A percentile compares a stretch with the other conserved stretches of the same genome.
phyloP scores from a whole-genome alignment of 2,329 filamentous ascomycete genomes.

The Alternaria incomplexa region DNA sequence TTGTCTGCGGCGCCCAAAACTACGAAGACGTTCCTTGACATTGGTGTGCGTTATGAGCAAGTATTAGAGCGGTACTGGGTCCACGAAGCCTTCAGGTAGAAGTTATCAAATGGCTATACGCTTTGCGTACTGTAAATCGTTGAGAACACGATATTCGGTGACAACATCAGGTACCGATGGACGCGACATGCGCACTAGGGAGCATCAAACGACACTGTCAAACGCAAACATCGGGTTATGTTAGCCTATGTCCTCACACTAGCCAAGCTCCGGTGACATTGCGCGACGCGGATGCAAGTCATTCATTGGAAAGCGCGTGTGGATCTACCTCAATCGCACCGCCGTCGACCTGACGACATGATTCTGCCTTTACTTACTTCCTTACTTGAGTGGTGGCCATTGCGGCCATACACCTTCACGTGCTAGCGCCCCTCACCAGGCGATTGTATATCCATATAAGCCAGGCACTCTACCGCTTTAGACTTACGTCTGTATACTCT shows the following conservation, averaged over 20 bases:
- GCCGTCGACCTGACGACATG: background rate
- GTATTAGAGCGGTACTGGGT: background rate
- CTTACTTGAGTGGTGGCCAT: background rate
- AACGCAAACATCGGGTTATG: background rate
- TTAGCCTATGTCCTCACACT: accelerated
- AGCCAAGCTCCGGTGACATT: background rate
- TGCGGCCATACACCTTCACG: background rate
- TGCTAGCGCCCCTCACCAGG: background rate
- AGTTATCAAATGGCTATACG: accelerated
- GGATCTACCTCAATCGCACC: too few relatives aligned
- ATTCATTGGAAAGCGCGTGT: background rate
- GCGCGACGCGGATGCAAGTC: background rate
- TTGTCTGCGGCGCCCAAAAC: background rate
- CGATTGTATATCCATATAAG: background rate
- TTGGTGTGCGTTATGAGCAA: background rate
- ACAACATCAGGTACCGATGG: background rate
- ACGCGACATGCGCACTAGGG: background rate
- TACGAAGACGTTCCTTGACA: background rate
- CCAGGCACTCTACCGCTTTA: background rate
- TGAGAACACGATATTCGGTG: too few relatives aligned
- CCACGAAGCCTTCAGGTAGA: background rate
- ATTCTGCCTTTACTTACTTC: background rate
- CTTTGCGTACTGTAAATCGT: background rate
- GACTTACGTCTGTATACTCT: background rate
- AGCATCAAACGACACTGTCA: background rate